A percentile compares a stretch with the other conserved stretches of the same genome.
Conservation (phyloP, 129 eudicot species). For the Centaurea solstitialis region DNA sequence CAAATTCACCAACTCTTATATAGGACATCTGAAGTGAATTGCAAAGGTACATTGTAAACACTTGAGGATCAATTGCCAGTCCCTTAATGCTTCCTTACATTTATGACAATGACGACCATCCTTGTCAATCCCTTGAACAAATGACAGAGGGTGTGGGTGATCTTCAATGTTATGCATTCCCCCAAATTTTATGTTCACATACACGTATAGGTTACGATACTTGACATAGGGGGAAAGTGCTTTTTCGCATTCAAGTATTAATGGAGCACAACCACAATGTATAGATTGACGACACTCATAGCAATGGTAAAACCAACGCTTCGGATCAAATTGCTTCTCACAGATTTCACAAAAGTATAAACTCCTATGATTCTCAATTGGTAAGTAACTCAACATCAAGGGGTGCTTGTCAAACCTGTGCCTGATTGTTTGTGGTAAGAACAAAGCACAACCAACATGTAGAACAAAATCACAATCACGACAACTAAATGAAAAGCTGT, state of each 20-base stretch:
- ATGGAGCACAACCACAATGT: no score
- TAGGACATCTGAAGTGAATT: no score
- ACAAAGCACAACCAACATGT: no score
- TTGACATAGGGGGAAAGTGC: neutral
- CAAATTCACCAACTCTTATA: no score
- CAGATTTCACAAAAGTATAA: conserved; percentile 24
- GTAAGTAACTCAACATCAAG: conserved; percentile 13
- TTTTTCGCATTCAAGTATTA: neutral
- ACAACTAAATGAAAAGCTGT: no score
- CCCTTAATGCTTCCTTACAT: neutral
- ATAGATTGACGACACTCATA: no score
- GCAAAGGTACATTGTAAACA: conserved; percentile 3
- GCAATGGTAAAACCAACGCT: no score
- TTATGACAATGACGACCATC: neutral
- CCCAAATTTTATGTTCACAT: conserved; percentile 8
- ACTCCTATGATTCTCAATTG: conserved; percentile 10
- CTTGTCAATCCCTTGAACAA: neutral
- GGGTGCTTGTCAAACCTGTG: conserved; percentile 25
- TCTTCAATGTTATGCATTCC: neutral
- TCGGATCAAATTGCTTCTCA: conserved; percentile 9
- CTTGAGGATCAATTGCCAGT: neutral
- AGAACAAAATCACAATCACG: no score
- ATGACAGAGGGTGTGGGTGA: neutral
- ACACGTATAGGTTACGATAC: neutral
- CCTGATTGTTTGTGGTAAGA: conserved; percentile 12